Evolutionary conservation across 306 rosid genomes (phyloP).

Genomic region (Adenanthera pavonina): DNA sequence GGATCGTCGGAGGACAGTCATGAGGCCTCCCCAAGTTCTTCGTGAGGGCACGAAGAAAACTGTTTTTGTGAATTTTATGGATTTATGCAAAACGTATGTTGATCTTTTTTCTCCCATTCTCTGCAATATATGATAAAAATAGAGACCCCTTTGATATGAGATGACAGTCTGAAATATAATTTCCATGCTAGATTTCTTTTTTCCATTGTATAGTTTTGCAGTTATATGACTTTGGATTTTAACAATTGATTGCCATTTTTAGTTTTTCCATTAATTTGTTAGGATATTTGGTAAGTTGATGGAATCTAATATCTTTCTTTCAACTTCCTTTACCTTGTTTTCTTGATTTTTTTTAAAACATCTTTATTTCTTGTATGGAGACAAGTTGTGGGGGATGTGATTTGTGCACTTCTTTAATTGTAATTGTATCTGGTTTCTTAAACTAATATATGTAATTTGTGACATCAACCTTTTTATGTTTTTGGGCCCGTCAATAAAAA

Average conservation of each 20-base stretch:
- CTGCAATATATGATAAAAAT: slow-evolving; percentile 51
- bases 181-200: background rate
- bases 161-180: background rate
- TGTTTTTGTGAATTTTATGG: slow-evolving; percentile 96
- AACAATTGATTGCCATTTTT: background rate
- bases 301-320: background rate
- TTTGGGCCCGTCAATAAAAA: background rate
- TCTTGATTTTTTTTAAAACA: background rate
- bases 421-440: background rate
- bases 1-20: slow-evolving; percentile 85
- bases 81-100: slow-evolving; percentile 85
- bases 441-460: background rate
- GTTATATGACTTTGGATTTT: background rate
- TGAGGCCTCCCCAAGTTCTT: slow-evolving; percentile 99
- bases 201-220: background rate
- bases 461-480: background rate
- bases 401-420: background rate
- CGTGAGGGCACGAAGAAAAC: slow-evolving; percentile 99
- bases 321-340: background rate
- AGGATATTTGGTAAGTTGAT: background rate
- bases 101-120: background rate
- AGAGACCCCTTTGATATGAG: background rate
- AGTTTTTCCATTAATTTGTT: background rate
- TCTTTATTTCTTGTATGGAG: background rate
- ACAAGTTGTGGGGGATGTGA: background rate